A percentile compares a stretch with the other conserved stretches of the same genome.
Evolutionary conservation across 2,329 filamentous ascomycete genomes (phyloP).

Genomic region (Tolypocladium ophioglossoides): DNA sequence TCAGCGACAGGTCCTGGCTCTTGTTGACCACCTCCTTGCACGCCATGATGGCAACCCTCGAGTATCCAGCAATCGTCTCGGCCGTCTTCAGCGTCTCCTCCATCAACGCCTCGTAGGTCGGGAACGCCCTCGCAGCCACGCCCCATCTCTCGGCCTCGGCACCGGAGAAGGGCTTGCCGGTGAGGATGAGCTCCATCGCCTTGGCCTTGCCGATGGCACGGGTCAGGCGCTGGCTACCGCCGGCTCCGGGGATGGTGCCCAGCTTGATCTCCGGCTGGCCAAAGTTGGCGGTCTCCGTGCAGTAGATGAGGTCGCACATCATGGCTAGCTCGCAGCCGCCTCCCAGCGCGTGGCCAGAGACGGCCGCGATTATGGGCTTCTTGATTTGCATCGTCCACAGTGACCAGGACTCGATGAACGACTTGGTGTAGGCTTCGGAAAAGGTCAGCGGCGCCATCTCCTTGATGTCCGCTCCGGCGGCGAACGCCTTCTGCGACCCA

Average conservation of each 20-base stretch:
- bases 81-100: slow-evolving; percentile 74
- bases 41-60: slow-evolving; percentile 75
- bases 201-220: slow-evolving; percentile 72
- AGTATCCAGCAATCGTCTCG: slow-evolving; percentile 80
- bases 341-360: slow-evolving; percentile 88
- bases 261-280: slow-evolving; percentile 97
- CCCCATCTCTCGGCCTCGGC: slow-evolving; percentile 84
- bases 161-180: slow-evolving; percentile 74
- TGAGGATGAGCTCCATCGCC: slow-evolving; percentile 87
- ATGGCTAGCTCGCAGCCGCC: slow-evolving; percentile 94
- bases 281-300: slow-evolving; percentile 75
- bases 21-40: slow-evolving; percentile 99
- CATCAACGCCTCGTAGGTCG: slow-evolving; percentile 70
- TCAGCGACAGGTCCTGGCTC: slow-evolving; percentile 80
- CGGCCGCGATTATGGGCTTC: slow-evolving; percentile 88
- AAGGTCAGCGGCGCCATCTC: slow-evolving; percentile 95
- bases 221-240: slow-evolving; percentile 82
- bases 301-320: slow-evolving; percentile 96
- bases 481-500: slow-evolving; percentile 82
- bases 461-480: slow-evolving; percentile 95
- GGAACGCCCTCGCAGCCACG: slow-evolving; percentile 72
- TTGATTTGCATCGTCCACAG: slow-evolving; percentile 73
- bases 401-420: slow-evolving; percentile 96
- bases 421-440: slow-evolving; percentile 71
- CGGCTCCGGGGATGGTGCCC: slow-evolving; percentile 83